Conservation (phyloP, 2,329 filamentous ascomycete genomes). For the Helminthosporium solani region DNA sequence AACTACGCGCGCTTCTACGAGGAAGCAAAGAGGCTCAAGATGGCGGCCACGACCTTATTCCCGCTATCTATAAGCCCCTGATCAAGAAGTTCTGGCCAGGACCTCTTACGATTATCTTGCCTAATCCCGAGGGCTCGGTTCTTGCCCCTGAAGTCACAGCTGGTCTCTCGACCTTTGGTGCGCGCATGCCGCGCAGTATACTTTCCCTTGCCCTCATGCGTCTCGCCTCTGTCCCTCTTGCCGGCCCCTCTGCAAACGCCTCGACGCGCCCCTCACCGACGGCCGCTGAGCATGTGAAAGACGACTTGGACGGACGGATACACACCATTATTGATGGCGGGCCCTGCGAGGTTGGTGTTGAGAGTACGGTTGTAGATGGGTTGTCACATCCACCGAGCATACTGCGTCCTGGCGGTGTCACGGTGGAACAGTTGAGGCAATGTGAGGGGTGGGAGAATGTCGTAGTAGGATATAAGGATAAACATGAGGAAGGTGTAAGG, state of each 20-base stretch:
- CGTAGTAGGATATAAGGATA: constrained; percentile 75
- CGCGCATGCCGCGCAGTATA: constrained; percentile 80
- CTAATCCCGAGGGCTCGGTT: constrained; percentile 66
- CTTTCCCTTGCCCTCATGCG: constrained; percentile 88
- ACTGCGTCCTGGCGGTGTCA: constrained; percentile 82
- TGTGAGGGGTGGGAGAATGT: constrained; percentile 82
- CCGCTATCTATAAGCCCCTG: constrained; percentile 73
- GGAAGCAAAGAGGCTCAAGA: constrained; percentile 10
- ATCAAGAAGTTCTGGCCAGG: constrained; percentile 91
- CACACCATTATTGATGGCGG: constrained; percentile 88
- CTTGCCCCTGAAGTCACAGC: constrained; percentile 93
- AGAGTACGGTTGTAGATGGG: constrained; percentile 95
- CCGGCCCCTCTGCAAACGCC: constrained; percentile 91
- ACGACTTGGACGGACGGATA: constrained; percentile 81
- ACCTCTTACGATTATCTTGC: constrained; percentile 85
- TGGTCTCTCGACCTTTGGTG: constrained; percentile 80
- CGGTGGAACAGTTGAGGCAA: constrained; percentile 72
- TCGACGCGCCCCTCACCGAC: constrained; percentile 93
- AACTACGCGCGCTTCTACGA: constrained; percentile 65
- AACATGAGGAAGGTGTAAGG: constrained; percentile 60
- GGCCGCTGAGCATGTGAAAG: constrained; percentile 80
- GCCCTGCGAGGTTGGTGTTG: constrained; percentile 81
- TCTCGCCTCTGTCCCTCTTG: constrained; percentile 73
- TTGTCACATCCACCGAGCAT: constrained; percentile 78
- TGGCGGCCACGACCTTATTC: constrained; percentile 54